phyloP scores from a whole-genome alignment of 75 land plant genomes.

The Pseudotsuga menziesii region DNA sequence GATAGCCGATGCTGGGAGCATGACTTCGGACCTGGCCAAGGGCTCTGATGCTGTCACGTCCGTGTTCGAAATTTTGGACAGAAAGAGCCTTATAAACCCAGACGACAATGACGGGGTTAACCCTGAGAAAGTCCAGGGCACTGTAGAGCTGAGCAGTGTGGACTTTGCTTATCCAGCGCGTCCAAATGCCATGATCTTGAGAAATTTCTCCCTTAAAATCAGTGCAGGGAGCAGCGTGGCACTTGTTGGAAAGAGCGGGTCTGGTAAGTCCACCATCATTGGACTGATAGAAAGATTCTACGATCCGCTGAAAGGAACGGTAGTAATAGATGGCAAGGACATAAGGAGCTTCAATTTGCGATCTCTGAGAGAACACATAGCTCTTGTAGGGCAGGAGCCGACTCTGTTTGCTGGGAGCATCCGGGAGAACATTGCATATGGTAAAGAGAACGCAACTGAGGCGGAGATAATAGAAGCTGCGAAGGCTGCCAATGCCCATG shows the following conservation, averaged over 20 bases:
- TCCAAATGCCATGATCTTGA: slow-evolving; percentile 36
- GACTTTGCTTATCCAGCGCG: slow-evolving; percentile 76
- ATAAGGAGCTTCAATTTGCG: slow-evolving; percentile 38
- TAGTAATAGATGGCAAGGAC: slow-evolving; percentile 53
- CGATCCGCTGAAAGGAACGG: slow-evolving; percentile 46
- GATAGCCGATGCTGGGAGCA: slow-evolving; percentile 78
- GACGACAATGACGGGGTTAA: slow-evolving; percentile 14
- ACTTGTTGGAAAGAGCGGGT: slow-evolving; percentile 71
- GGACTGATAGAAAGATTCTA: slow-evolving; percentile 68
- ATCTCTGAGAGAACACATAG: slow-evolving; percentile 44
- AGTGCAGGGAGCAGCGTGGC: slow-evolving; percentile 54
- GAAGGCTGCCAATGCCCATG: slow-evolving; percentile 72
- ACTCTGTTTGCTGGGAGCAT: slow-evolving; percentile 58
- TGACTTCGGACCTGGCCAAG: slow-evolving; percentile 73
- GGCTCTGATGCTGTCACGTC: slow-evolving; percentile 55
- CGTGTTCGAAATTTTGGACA: slow-evolving; percentile 54
- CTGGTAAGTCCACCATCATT: slow-evolving; percentile 74
- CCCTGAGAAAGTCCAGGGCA: slow-evolving; percentile 26
- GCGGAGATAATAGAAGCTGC: slow-evolving; percentile 67
- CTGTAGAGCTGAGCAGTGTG: slow-evolving; percentile 45
- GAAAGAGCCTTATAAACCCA: slow-evolving; percentile 30
- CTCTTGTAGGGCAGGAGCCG: slow-evolving; percentile 72
- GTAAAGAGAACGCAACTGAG: slow-evolving; percentile 50
- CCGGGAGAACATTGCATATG: slow-evolving; percentile 59
- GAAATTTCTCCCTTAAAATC: slow-evolving; percentile 44